Percentiles rank a stretch among this genome's conserved stretches.
Conservation (phyloP, 1,284 basidiomycete species). For the Cryptococcus sp. region DNA sequence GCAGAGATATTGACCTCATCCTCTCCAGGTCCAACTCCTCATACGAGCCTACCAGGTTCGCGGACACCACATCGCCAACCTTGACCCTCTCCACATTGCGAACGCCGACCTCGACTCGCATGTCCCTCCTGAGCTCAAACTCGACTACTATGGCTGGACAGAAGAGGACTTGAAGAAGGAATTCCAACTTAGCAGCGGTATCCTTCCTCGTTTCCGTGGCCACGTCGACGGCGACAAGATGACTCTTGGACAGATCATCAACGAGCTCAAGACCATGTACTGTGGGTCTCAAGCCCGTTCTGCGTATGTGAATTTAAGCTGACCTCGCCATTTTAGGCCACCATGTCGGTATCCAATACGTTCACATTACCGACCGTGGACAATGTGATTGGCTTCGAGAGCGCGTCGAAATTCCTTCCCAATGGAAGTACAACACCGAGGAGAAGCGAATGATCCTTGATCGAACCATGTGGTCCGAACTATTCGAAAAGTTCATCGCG, state of each 20-base stretch:
- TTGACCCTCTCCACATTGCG: constrained; percentile 92
- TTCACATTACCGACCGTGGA: constrained; percentile 97
- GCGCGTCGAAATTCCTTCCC: constrained; percentile 91
- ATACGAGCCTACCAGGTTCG: constrained; percentile 98
- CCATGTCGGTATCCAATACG: constrained; percentile 93
- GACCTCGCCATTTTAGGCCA: constrained; percentile 62
- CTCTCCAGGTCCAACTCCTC: constrained; percentile 82
- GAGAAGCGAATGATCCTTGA: constrained; percentile 99
- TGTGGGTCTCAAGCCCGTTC: constrained; percentile 61
- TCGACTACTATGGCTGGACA: constrained; percentile 91
- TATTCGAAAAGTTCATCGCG: constrained; percentile 97
- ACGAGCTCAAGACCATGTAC: constrained; percentile 89
- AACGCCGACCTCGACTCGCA: constrained; percentile 79
- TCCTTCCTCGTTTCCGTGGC: constrained; percentile 86
- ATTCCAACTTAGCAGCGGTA: constrained; percentile 91
- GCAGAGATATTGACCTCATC: not conserved
- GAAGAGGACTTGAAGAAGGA: constrained; percentile 93
- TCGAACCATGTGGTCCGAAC: constrained; percentile 98
- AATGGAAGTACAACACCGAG: constrained; percentile 97
- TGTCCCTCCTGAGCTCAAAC: constrained; percentile 81
- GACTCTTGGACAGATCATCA: constrained; percentile 90
- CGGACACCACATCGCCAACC: constrained; percentile 91
- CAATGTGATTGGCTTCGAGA: constrained; percentile 99
- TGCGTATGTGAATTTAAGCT: not conserved
- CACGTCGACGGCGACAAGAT: constrained; percentile 69